Percentiles rank a stretch among this genome's conserved stretches.
Evolutionary conservation across 78 protist genomes (phyloP).

Genomic region (Dictyostelium firmibasis): DNA sequence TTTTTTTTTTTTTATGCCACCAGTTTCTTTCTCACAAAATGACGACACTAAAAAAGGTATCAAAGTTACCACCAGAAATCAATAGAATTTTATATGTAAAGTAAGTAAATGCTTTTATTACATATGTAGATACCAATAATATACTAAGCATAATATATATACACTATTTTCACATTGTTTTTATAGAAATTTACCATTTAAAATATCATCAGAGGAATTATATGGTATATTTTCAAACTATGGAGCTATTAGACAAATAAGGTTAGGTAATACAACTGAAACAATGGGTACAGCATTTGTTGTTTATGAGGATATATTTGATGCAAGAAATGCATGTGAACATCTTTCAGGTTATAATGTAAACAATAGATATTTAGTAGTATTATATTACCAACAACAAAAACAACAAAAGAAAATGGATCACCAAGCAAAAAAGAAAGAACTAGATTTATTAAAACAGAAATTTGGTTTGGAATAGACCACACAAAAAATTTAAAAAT

Average conservation of each 20-base stretch:
- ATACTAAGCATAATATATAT: no score
- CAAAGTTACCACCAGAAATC: conserved; percentile 96
- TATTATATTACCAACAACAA: conserved; percentile 89
- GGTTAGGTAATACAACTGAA: conserved; percentile 92
- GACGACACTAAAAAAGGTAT: conserved; percentile 12
- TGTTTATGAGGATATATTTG: conserved; percentile 98
- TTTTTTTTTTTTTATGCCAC: neutral
- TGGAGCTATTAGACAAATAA: conserved; percentile 97
- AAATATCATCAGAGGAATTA: conserved; percentile 94
- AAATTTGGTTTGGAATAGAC: conserved; percentile 18
- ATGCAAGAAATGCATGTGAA: conserved; percentile 98
- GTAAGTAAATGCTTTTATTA: no score
- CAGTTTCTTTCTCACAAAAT: neutral
- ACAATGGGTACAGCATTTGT: conserved; percentile 98
- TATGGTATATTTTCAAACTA: conserved; percentile 97
- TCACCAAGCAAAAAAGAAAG: conserved; percentile 67
- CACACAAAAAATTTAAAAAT: neutral
- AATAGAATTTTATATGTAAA: conserved; percentile 93
- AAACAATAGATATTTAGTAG: conserved; percentile 90
- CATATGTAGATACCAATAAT: no score
- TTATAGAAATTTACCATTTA: conserved; percentile 92
- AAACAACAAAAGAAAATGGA: conserved; percentile 84
- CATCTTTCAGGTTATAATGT: conserved; percentile 96
- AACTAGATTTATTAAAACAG: conserved; percentile 72
- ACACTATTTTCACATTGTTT: no score